A percentile compares a stretch with the other conserved stretches of the same genome.
Conservation (phyloP, 129 eudicot species). For the Daucus carota region DH1_v3.0 NC_030383.2:14295501-14296000, state of each 20-base stretch:
- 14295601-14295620: slow-evolving; percentile 52
- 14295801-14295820: slow-evolving; percentile 16
- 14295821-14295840: slow-evolving; percentile 13
- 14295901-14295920: slow-evolving; percentile 21
- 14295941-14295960: slow-evolving; percentile 9
- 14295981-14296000: slow-evolving; percentile 4
- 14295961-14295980: slow-evolving; percentile 14
- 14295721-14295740: slow-evolving; percentile 23
- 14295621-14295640: neutral
- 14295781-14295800: slow-evolving; percentile 24
- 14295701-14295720: slow-evolving; percentile 37
- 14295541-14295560: slow-evolving; percentile 79
- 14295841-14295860: neutral
- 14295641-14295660: neutral
- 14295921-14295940: slow-evolving; percentile 31
- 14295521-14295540: neutral
- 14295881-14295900: slow-evolving; percentile 16
- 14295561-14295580: slow-evolving; percentile 57
- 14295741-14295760: slow-evolving; percentile 28
- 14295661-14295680: slow-evolving; percentile 13
- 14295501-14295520: no score
- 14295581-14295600: slow-evolving; percentile 62
- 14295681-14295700: slow-evolving; percentile 64
- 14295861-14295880: neutral
- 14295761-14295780: slow-evolving; percentile 18